These are phyloP conservation scores for Cystobasidium onofrii DNA, from an alignment of 768 basidiomycete genomes.

Conservation along the genomic window DNA sequence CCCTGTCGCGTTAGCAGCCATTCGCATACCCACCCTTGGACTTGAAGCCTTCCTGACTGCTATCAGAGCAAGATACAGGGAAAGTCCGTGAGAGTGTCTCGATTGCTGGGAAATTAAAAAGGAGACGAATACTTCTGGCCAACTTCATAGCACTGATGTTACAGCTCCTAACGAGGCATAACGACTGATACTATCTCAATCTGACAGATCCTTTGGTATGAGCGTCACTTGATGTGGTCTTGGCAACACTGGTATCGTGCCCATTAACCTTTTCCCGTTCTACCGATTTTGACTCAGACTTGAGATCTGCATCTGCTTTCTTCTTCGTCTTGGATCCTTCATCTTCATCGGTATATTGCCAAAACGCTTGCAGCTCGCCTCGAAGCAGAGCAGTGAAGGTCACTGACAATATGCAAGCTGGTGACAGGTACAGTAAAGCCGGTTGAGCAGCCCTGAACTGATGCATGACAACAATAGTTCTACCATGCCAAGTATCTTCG, in stretches of 20 bases:
- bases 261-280: not conserved
- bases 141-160: too few species aligned
- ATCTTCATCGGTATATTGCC: conserved; percentile 45
- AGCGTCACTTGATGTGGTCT: not conserved
- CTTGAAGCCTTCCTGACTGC: too few species aligned
- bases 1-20: too few species aligned
- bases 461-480: conserved; percentile 82
- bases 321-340: not conserved
- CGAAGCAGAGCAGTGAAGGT: conserved; percentile 54
- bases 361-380: conserved; percentile 64
- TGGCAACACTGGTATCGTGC: not conserved
- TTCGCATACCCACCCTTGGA: too few species aligned
- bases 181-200: not conserved
- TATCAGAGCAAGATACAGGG: too few species aligned
- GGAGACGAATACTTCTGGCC: too few species aligned
- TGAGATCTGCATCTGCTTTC: not conserved
- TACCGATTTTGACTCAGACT: not conserved
- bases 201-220: not conserved
- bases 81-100: not conserved
- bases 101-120: too few species aligned
- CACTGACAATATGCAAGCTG: conserved; percentile 68
- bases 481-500: conserved; percentile 50
- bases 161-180: not conserved
- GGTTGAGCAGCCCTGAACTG: conserved; percentile 68
- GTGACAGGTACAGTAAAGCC: conserved; percentile 74